Conservation (phyloP, 495 filamentous ascomycete species). For the Annulohypoxylon nitens region DNA sequence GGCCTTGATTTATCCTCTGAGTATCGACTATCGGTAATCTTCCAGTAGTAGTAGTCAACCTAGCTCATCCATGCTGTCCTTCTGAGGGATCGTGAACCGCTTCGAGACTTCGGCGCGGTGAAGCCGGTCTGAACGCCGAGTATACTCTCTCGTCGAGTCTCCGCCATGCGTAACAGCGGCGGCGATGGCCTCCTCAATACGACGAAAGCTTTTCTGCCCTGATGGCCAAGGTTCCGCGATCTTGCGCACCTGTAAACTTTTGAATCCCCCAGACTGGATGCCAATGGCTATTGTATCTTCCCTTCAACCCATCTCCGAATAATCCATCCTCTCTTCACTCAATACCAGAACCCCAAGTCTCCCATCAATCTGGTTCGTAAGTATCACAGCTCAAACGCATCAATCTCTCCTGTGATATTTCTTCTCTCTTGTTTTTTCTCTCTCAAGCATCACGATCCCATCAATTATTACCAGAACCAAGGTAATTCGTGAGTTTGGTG, state of each 20-base stretch:
- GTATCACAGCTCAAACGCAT: not conserved
- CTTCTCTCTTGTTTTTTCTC: not conserved
- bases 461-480: not conserved
- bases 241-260: not conserved
- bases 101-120: not conserved
- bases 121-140: not conserved
- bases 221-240: not conserved
- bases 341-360: not conserved
- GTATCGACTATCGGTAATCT: not conserved
- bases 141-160: not conserved
- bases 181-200: not conserved
- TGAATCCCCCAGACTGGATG: not conserved
- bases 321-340: not conserved
- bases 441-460: not conserved
- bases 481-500: not conserved
- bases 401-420: not conserved
- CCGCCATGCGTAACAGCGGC: not conserved
- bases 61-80: not conserved
- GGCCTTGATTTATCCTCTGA: not conserved
- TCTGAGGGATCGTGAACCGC: not conserved
- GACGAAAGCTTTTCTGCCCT: not conserved
- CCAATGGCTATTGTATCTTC: not conserved
- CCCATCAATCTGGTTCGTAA: not conserved
- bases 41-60: not conserved
- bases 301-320: not conserved